A percentile compares a stretch with the other conserved stretches of the same genome.
These are phyloP conservation scores for Aspergillus sp. DNA, from an alignment of 2,329 filamentous ascomycete genomes.

Conservation along the genomic window DNA sequence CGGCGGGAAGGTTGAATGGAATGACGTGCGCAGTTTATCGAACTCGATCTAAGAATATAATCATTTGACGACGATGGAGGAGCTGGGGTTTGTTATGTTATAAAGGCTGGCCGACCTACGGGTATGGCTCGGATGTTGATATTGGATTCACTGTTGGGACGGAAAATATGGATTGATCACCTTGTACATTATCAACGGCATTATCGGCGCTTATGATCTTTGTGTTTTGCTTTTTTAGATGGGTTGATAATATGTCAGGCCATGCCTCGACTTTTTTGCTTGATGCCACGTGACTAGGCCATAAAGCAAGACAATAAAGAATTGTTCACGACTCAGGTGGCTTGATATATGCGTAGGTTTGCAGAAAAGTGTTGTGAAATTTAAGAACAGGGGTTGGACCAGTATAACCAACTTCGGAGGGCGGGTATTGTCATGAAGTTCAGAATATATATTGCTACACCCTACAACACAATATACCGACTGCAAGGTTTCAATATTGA, in stretches of 20 bases:
- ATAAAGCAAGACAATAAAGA: not conserved
- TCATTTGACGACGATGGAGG: not conserved
- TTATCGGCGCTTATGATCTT: constrained; percentile 30
- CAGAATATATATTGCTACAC: not conserved
- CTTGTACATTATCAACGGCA: constrained; percentile 26
- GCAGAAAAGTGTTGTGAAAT: too few species aligned
- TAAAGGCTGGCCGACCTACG: not conserved
- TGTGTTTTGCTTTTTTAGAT: not conserved
- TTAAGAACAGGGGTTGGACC: too few species aligned
- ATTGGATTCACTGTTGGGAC: constrained; percentile 26
- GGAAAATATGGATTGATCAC: constrained; percentile 17
- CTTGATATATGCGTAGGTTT: too few species aligned
- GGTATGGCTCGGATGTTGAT: constrained; percentile 9
- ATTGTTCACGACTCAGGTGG: not conserved
- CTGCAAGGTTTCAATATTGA: not conserved
- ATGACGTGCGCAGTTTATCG: constrained; percentile 31
- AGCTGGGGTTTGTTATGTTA: not conserved
- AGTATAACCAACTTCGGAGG: too few species aligned
- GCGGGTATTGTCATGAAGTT: too few species aligned
- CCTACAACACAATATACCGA: not conserved
- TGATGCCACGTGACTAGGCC: not conserved
- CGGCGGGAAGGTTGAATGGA: constrained; percentile 56
- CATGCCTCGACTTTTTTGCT: not conserved
- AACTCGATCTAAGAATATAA: constrained; percentile 23
- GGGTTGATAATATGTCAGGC: not conserved